These are phyloP conservation scores for Penicillium cinerascens DNA, from an alignment of 495 filamentous ascomycete genomes.

Conservation along the genomic window DNA sequence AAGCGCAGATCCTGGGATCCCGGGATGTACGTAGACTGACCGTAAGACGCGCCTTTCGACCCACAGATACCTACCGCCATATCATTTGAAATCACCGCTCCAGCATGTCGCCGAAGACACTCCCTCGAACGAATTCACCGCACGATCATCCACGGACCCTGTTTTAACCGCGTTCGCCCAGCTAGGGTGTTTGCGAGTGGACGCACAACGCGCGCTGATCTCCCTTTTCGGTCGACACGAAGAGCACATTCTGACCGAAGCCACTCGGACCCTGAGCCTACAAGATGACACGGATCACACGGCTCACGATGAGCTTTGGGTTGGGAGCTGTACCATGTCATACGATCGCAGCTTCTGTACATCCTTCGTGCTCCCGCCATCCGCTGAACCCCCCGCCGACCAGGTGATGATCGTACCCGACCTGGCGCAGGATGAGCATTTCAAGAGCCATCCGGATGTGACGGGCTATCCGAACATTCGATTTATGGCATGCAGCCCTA, in stretches of 20 bases:
- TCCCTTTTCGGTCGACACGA: conserved; percentile 53
- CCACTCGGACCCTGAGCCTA: conserved; percentile 51
- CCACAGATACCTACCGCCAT: conserved; percentile 24
- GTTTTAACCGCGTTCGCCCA: conserved; percentile 60
- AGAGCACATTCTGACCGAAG: conserved; percentile 59
- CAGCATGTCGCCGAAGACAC: conserved; percentile 9
- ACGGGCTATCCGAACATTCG: conserved; percentile 41
- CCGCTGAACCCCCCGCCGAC: too few species aligned
- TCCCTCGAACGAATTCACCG: not conserved
- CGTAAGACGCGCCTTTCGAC: not conserved
- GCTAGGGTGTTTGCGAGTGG: conserved; percentile 51
- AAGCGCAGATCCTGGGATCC: too few species aligned
- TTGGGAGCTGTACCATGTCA: conserved; percentile 40
- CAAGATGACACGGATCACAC: conserved; percentile 28
- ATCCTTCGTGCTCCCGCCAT: too few species aligned
- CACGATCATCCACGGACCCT: conserved; percentile 42
- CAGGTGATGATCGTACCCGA: conserved; percentile 14
- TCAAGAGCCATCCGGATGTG: conserved; percentile 16
- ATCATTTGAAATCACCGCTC: conserved; percentile 9
- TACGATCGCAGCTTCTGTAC: not conserved
- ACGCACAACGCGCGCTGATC: conserved; percentile 50
- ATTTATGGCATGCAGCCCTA: conserved; percentile 46
- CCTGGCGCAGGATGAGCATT: conserved; percentile 24
- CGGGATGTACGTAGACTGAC: conserved; percentile 7
- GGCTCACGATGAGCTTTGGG: conserved; percentile 33